Evolutionary conservation across 352 stramenopile genomes (phyloP).

Genomic region (Nothophytophthora sp.): DNA sequence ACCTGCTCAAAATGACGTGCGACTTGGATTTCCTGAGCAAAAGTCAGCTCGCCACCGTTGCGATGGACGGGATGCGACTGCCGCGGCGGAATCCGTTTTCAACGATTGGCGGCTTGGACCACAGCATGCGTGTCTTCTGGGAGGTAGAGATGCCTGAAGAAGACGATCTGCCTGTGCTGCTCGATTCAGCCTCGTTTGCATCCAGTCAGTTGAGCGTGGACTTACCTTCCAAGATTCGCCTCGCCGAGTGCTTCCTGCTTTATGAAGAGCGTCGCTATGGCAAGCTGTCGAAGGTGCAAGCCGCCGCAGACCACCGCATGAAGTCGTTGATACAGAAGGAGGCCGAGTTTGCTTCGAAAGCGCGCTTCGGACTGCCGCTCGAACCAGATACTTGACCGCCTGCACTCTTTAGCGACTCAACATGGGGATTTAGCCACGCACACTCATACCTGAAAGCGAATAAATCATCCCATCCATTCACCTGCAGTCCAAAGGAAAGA

Average conservation of each 20-base stretch:
- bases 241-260: constrained; percentile 60
- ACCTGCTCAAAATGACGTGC: constrained; percentile 64
- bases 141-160: constrained; percentile 53
- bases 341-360: constrained; percentile 57
- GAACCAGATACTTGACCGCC: constrained; percentile 4
- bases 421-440: no score
- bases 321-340: constrained; percentile 61
- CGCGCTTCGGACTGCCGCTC: constrained; percentile 34
- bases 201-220: constrained; percentile 34
- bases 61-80: constrained; percentile 62
- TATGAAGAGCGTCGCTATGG: constrained; percentile 59
- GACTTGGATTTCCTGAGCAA: constrained; percentile 80
- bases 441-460: no score
- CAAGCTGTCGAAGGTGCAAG: constrained; percentile 31
- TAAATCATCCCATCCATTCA: no score
- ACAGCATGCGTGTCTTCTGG: constrained; percentile 60
- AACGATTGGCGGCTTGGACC: constrained; percentile 67
- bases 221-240: constrained; percentile 43
- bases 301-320: constrained; percentile 41
- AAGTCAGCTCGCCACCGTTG: constrained; percentile 47
- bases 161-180: constrained; percentile 51
- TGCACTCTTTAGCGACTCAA: neutral
- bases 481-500: no score
- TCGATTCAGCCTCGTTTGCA: constrained; percentile 56
- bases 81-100: constrained; percentile 68